These are phyloP conservation scores for Nigrospora sphaerica DNA, from an alignment of 2,329 filamentous ascomycete species.

Conservation along the genomic window DNA sequence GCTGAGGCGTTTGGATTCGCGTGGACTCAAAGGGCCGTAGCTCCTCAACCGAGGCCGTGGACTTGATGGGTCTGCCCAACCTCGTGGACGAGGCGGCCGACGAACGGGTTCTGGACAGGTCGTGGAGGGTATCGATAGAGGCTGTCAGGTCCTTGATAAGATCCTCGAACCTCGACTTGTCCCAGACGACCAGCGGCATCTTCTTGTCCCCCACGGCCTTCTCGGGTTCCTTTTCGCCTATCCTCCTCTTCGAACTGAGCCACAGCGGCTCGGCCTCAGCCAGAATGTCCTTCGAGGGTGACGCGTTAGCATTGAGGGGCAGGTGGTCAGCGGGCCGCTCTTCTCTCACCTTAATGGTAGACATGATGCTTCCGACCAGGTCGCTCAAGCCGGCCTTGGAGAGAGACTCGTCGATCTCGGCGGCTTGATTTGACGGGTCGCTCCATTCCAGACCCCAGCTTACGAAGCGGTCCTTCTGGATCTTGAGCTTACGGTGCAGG, in stretches of 20 bases:
- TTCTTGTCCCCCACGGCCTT: slow-evolving; percentile 41
- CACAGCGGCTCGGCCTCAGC: slow-evolving; percentile 70
- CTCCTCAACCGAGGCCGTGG: slow-evolving; percentile 33
- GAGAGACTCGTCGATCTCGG: slow-evolving; percentile 63
- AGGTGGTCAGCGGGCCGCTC: too few species aligned
- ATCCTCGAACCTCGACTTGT: slow-evolving; percentile 68
- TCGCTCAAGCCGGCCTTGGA: slow-evolving; percentile 71
- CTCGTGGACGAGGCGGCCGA: slow-evolving; percentile 29
- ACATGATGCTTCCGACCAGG: slow-evolving; percentile 71
- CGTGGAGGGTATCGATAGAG: slow-evolving; percentile 74
- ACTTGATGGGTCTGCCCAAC: slow-evolving; percentile 26
- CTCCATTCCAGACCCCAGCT: slow-evolving; percentile 80
- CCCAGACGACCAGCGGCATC: slow-evolving; percentile 52
- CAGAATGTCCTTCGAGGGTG: slow-evolving; percentile 53
- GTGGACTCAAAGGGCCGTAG: slow-evolving; percentile 49
- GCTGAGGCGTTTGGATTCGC: slow-evolving; percentile 53
- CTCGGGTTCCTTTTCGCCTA: slow-evolving; percentile 29
- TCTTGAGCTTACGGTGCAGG: slow-evolving; percentile 68
- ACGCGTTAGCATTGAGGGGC: background rate
- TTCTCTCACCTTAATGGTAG: slow-evolving; percentile 50
- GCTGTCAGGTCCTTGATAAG: slow-evolving; percentile 67
- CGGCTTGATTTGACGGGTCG: slow-evolving; percentile 55
- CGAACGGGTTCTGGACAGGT: slow-evolving; percentile 61
- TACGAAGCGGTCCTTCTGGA: slow-evolving; percentile 72
- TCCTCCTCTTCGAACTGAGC: slow-evolving; percentile 47